Evolutionary conservation across 1,284 basidiomycete species (phyloP).

Genomic region (Cerrena zonata): DNA sequence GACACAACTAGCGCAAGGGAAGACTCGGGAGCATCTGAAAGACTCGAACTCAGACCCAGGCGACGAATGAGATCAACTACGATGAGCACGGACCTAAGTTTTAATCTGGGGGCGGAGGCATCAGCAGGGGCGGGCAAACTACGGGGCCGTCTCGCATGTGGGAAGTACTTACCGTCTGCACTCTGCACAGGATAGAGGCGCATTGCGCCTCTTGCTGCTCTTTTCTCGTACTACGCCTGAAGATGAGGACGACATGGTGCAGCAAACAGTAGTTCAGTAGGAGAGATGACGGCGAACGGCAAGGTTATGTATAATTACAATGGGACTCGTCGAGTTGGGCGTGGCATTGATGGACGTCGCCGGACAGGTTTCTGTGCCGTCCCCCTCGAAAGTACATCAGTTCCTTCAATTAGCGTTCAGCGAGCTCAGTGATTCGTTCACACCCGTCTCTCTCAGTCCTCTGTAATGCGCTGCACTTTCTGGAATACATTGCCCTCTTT

Average conservation of each 20-base stretch:
- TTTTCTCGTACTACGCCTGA: slow-evolving; percentile 23
- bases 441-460: neutral
- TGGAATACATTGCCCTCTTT: too few species aligned
- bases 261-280: neutral
- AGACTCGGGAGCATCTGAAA: slow-evolving; percentile 53
- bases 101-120: slow-evolving; percentile 38
- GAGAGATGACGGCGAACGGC: neutral
- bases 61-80: slow-evolving; percentile 2
- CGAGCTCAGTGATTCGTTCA: neutral
- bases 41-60: slow-evolving; percentile 4
- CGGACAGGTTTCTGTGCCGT: neutral
- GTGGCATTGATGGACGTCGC: neutral
- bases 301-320: neutral
- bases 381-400: neutral
- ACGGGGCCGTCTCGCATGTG: slow-evolving; percentile 6
- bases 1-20: slow-evolving; percentile 62
- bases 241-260: slow-evolving; percentile 18
- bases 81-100: slow-evolving; percentile 48
- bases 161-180: slow-evolving; percentile 45
- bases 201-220: slow-evolving; percentile 43
- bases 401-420: neutral
- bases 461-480: too few species aligned
- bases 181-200: slow-evolving; percentile 56
- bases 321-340: neutral
- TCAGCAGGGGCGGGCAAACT: slow-evolving; percentile 5